Conservation (phyloP, 2,329 filamentous ascomycete genomes). For the Alternaria sp. region DNA sequence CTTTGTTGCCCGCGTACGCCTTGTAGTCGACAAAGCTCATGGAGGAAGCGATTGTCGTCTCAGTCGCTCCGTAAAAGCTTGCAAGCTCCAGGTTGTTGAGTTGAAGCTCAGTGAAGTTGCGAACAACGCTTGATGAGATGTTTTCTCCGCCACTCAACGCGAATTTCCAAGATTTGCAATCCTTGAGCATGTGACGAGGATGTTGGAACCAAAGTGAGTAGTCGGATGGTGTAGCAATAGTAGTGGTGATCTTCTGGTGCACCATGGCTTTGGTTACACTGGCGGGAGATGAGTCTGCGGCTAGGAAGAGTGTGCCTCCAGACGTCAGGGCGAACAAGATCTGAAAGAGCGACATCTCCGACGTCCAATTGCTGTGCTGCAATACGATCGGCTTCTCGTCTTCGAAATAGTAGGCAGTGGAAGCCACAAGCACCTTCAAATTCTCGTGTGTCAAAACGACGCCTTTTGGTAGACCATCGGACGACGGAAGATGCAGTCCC, state of each 20-base stretch:
- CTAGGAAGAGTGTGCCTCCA: background rate
- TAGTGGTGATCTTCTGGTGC: background rate
- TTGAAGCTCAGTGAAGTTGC: background rate
- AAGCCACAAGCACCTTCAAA: background rate
- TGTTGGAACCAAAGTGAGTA: constrained; percentile 1
- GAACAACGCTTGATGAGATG: background rate
- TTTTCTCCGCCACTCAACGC: background rate
- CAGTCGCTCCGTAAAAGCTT: background rate
- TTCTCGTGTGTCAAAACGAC: constrained; percentile 2
- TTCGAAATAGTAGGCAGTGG: background rate
- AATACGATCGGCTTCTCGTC: background rate
- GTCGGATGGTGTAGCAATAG: constrained; percentile 2
- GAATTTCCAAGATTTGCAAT: background rate
- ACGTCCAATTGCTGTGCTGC: background rate
- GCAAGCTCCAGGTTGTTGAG: background rate
- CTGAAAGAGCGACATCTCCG: background rate
- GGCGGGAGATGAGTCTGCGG: background rate
- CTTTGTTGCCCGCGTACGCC: background rate
- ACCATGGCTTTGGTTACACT: background rate
- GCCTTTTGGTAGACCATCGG: background rate
- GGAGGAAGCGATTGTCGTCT: background rate
- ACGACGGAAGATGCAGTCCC: background rate
- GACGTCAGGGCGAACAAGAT: background rate
- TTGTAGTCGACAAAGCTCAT: constrained; percentile 1
- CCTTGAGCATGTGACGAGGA: background rate